Evolutionary conservation across 305 asterid genomes (phyloP).

Genomic region (Fraxinus xanthoxyloides): DNA sequence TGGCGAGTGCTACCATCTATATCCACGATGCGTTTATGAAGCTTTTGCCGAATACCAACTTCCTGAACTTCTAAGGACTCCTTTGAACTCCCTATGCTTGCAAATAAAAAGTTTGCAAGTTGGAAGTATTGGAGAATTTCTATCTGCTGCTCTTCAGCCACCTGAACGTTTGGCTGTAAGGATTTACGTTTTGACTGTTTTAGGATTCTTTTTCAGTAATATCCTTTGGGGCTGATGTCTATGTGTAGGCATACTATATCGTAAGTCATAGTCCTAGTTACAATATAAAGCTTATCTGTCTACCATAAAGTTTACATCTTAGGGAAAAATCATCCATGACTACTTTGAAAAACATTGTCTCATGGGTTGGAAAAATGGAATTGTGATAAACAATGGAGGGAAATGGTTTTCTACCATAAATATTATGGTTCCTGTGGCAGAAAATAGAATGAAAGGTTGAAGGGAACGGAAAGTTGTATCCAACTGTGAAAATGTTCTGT

Average conservation of each 20-base stretch:
- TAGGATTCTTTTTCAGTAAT: conserved; percentile 9
- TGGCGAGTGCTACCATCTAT: conserved; percentile 95
- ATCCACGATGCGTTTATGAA: conserved; percentile 88
- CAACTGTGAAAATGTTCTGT: not conserved
- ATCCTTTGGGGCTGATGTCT: conserved; percentile 1
- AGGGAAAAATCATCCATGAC: not conserved
- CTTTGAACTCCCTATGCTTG: conserved; percentile 95
- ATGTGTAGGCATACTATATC: not conserved
- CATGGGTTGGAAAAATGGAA: not conserved
- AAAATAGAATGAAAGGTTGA: not conserved
- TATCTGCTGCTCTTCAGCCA: conserved; percentile 98
- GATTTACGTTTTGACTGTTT: conserved; percentile 16
- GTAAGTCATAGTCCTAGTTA: not conserved
- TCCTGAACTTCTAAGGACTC: conserved; percentile 96
- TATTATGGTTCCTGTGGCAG: not conserved
- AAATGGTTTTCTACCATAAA: not conserved
- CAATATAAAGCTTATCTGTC: not conserved
- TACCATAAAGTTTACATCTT: not conserved
- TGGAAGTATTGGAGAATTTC: conserved; percentile 74
- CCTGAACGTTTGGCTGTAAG: conserved; percentile 91
- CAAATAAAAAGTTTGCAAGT: conserved; percentile 97
- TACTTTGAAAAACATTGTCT: conserved; percentile 8
- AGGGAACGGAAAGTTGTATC: not conserved
- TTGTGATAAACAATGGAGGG: not conserved
- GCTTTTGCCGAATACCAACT: conserved; percentile 97